These are phyloP conservation scores for Sporothrix humicola DNA, from an alignment of 2,329 filamentous ascomycete genomes.

Conservation along the genomic window DNA sequence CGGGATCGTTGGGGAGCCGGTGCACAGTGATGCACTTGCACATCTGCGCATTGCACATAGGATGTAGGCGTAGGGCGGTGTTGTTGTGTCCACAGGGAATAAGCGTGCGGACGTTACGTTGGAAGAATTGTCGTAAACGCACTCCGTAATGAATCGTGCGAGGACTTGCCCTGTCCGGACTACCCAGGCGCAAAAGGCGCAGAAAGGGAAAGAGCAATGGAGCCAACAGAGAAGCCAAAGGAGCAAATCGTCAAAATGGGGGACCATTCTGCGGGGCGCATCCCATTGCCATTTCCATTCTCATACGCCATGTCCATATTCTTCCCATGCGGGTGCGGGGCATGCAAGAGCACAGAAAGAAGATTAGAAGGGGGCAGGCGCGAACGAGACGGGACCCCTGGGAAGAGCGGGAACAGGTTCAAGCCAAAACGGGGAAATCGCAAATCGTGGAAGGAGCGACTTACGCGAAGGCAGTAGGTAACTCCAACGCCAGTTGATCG, in stretches of 20 bases:
- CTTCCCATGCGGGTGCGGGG: conserved; percentile 22
- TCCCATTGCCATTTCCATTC: neutral
- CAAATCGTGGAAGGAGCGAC: neutral
- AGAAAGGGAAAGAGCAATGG: neutral
- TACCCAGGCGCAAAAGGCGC: neutral
- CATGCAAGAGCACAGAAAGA: conserved; percentile 12
- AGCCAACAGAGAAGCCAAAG: neutral
- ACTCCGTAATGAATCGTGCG: conserved; percentile 5
- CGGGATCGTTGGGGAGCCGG: conserved; percentile 14
- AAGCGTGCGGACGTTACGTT: conserved; percentile 7
- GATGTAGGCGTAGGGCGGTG: neutral
- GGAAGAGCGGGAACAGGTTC: neutral
- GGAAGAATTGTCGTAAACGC: conserved; percentile 21
- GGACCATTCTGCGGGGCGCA: conserved; percentile 25
- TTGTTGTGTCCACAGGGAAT: conserved; percentile 1
- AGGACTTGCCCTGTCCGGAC: conserved; percentile 26
- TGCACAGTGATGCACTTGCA: neutral
- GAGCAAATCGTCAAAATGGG: neutral
- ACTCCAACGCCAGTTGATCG: neutral
- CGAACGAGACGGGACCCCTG: neutral
- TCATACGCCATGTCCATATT: neutral
- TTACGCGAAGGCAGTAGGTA: conserved; percentile 31
- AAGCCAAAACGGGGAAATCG: neutral
- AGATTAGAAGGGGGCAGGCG: conserved; percentile 18
- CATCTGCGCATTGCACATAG: neutral